Evolutionary conservation across 192 early-diverging fungal genomes (phyloP).

Genomic region (Entrophospora sp.): DNA sequence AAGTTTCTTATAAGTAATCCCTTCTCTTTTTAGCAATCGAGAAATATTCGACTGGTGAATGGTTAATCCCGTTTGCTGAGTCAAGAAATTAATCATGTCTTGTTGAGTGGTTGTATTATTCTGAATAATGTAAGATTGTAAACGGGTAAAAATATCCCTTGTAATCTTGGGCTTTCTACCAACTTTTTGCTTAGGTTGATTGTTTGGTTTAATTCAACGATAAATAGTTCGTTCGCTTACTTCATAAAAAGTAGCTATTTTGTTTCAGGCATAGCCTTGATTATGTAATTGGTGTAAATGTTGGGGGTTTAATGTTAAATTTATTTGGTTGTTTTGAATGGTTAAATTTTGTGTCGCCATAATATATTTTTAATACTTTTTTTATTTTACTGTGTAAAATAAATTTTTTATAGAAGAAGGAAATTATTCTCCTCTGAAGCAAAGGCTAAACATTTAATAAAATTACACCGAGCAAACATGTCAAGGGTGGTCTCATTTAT

Average conservation of each 20-base stretch:
- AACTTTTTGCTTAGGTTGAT: neutral
- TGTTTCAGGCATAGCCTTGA: neutral
- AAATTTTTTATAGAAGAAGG: no score
- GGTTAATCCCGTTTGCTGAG: neutral
- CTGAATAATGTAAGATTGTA: neutral
- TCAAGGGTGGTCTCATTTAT: no score
- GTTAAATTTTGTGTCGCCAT: no score
- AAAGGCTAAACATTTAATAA: no score
- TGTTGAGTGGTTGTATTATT: neutral
- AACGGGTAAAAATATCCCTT: neutral
- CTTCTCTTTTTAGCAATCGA: neutral
- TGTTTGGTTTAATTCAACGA: neutral
- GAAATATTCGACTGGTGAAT: neutral
- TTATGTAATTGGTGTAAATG: neutral
- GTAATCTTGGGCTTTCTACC: neutral
- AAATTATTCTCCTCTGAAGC: no score
- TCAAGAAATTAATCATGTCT: neutral
- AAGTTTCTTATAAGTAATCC: neutral
- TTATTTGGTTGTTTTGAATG: no score
- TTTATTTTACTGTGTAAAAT: no score
- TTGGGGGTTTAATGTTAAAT: no score
- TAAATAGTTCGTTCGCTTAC: constrained; percentile 7
- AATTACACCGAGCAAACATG: no score
- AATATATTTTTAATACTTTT: no score
- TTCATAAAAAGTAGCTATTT: neutral